phyloP scores from a whole-genome alignment of 225 moss, liverwort and hornwort species.

The Lunularia cruciata region DNA sequence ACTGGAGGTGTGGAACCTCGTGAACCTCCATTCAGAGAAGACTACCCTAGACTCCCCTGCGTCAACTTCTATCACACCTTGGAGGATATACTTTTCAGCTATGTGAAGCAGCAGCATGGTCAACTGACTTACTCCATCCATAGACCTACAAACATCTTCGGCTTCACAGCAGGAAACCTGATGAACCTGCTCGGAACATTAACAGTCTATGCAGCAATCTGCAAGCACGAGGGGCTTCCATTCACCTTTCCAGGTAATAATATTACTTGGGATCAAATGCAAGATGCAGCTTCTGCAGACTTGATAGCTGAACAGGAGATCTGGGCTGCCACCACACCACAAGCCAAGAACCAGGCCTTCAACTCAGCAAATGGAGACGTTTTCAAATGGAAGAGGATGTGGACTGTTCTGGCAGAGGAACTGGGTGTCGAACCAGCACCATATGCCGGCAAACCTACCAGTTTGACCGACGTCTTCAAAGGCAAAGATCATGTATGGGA shows the following conservation, averaged over 20 bases:
- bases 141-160: constrained; percentile 47
- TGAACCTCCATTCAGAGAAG: constrained; percentile 37
- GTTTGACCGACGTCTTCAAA: constrained; percentile 26
- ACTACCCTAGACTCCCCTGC: constrained; percentile 26
- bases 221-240: constrained; percentile 41
- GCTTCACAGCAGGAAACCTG: constrained; percentile 36
- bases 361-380: constrained; percentile 46
- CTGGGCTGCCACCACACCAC: constrained; percentile 46
- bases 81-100: constrained; percentile 43
- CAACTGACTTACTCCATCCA: constrained; percentile 49
- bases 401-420: constrained; percentile 37
- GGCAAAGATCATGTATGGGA: constrained; percentile 37
- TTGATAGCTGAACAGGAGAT: constrained; percentile 55
- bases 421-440: constrained; percentile 34
- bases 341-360: constrained; percentile 46
- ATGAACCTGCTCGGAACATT: constrained; percentile 49
- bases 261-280: constrained; percentile 27
- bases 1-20: constrained; percentile 1
- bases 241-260: constrained; percentile 44
- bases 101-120: constrained; percentile 14
- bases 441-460: constrained; percentile 7
- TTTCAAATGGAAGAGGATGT: constrained; percentile 47
- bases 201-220: constrained; percentile 40
- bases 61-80: constrained; percentile 40
- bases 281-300: constrained; percentile 47